Evolutionary conservation across 805 yeast genomes (phyloP), one percentile per base, ranked within the genome.

Genomic region (Candida railenensis): DNA sequence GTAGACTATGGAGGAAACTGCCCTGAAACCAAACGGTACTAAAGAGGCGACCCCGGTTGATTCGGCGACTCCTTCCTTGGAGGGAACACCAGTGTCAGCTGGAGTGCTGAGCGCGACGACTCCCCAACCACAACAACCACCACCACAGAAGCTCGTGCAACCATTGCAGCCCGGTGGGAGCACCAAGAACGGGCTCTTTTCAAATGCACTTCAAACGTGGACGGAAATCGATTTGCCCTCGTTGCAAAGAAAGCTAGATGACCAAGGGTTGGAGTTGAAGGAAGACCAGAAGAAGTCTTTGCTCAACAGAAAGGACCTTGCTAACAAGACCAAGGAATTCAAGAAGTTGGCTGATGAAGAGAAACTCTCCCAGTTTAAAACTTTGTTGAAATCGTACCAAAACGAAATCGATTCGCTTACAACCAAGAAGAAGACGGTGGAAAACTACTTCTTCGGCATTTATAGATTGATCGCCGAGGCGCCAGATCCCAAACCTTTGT

Each of bases 401-500:
- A 80, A 83, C 47, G 97, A 90, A 60, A 87, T 92, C 56, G 99
- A 92, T 62, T 70, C 74, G 37, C 71, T 92, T 52, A 88, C 97
- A 1, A 80, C 81, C 53, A 81, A 94, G 51, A 82, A 88, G 45
- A 89, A 91, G 59, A 71, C 65, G 39, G 81, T 87, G 1, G 98
- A 94, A 58, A 71, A 76, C 34, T 75, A 82, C 25, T 85, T 94
- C 57, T 80, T 90, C 61, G 81, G 83, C 16, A 73, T 88, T 19
- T 92, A 92, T 68, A 73, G 88, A 46, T 73, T 81, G 14, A 68
- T 92, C 3, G 88, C 90, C 3, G 96, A 91, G 62, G 91, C 95
- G 0, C 97, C 97, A 0, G 97, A 92, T 67, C 98, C 98, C 1
- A 80, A 77, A 50, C 95, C 96, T 3, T 64, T 91, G 37, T 67